A percentile compares a stretch with the other conserved stretches of the same genome.
phyloP scores from a whole-genome alignment of 345 rosid genomes.

The Bruguiera gymnorhiza region DNA sequence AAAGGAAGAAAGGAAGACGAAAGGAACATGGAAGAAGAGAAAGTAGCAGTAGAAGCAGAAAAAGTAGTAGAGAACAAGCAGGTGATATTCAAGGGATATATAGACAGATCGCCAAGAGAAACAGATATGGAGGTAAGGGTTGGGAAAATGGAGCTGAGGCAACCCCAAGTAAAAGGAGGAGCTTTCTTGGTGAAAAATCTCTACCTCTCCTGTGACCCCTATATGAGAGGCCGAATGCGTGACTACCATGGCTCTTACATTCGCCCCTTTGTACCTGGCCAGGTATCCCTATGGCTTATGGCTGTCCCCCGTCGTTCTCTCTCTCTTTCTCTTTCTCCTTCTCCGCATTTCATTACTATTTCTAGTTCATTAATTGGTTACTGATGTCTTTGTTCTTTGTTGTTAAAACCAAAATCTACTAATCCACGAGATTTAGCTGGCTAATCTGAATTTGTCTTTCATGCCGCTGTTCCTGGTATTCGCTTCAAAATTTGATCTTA shows the following conservation, averaged over 20 bases:
- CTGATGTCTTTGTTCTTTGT: no score
- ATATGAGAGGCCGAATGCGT: constrained; percentile 55
- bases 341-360: no score
- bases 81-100: constrained; percentile 46
- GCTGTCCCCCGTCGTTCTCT: no score
- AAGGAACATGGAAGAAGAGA: not conserved
- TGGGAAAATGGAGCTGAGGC: constrained; percentile 23
- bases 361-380: no score
- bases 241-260: constrained; percentile 33
- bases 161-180: constrained; percentile 31
- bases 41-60: not conserved
- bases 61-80: constrained; percentile 37
- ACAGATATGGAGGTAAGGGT: constrained; percentile 48
- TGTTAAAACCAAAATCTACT: no score
- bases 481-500: no score
- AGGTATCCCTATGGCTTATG: constrained; percentile 21
- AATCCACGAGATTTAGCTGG: no score
- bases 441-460: no score
- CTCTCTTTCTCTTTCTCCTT: no score
- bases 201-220: constrained; percentile 54
- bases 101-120: constrained; percentile 42
- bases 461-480: no score
- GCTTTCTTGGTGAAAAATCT: constrained; percentile 51
- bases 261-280: constrained; percentile 43
- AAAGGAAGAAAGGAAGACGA: no score